These are phyloP conservation scores for Suillus sp. DNA, from an alignment of 768 basidiomycete species.

Conservation along the genomic window DNA sequence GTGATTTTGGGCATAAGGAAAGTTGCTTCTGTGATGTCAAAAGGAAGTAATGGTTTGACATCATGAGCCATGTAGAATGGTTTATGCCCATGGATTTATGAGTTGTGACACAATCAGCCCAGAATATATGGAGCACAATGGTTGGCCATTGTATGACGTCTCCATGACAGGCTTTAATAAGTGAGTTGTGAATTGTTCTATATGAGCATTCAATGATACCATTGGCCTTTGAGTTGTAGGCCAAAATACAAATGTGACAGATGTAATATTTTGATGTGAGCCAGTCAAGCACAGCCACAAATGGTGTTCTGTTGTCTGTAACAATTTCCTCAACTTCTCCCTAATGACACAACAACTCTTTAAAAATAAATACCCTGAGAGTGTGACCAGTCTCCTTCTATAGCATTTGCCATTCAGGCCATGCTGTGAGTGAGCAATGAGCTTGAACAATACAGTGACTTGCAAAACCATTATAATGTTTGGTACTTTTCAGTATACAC, in stretches of 20 bases:
- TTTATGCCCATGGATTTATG: too few species aligned
- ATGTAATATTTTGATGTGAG: too few species aligned
- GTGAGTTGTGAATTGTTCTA: conserved; percentile 33
- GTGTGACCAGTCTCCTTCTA: conserved; percentile 29
- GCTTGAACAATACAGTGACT: conserved; percentile 46
- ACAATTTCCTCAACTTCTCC: conserved; percentile 40
- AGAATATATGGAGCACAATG: conserved; percentile 31
- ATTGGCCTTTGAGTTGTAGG: conserved; percentile 47
- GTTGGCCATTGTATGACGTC: conserved; percentile 36
- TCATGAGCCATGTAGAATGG: too few species aligned
- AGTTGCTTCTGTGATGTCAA: too few species aligned
- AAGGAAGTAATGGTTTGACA: too few species aligned
- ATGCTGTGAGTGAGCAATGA: conserved; percentile 35
- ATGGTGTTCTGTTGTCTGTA: conserved; percentile 43
- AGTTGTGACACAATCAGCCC: conserved; percentile 33
- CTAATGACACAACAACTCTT: conserved; percentile 40
- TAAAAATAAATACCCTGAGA: conserved; percentile 36
- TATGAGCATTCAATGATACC: conserved; percentile 37
- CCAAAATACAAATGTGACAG: conserved; percentile 40
- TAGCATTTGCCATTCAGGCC: conserved; percentile 35
- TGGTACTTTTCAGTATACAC: too few species aligned
- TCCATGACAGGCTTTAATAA: conserved; percentile 38
- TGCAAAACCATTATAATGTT: too few species aligned
- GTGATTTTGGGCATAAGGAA: neutral
- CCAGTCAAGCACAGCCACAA: conserved; percentile 27